Base-by-base conservation (phyloP, 2,329 filamentous ascomycete genomes). In the Pseudogymnoascus sp. region DNA sequence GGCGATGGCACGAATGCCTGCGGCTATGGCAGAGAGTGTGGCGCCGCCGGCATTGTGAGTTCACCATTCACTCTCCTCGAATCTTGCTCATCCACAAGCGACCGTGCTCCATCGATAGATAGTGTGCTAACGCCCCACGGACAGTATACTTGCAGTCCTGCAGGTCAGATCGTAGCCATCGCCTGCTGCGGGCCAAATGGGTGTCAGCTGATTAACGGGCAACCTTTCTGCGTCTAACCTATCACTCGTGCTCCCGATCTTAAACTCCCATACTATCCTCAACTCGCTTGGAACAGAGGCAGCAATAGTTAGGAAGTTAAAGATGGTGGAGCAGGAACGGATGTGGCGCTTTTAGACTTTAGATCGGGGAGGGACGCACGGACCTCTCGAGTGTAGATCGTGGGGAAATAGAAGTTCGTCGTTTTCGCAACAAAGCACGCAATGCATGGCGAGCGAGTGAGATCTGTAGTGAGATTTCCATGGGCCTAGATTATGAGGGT, bases 171-270 rank as follows among this genome's bases (percentile, higher is more conserved):
- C 8, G 50, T 56, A 19, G 50, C 50, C n/a, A 56, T 56, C 50
- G 50, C 50, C n/a, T 56, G 50, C 28, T 56, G 50, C 16, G 50
- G 50, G 10, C n/a, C 50, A 10, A 56, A 56, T n/a, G 50, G 50
- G 5, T 56, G 50, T 16, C 19, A 33, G 28, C 1, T 1, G 11
- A 19, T 56, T 7, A 56, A 56, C 14, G 26, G 10, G 2, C 26
- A 56, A 4, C 28, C n/a, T 33, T 56, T 19, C 50, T 56, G 50
- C 50, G 28, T 56, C n/a, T 56, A 19, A 33, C n/a, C 50, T 56
- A 1, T 4, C n/a, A 33, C 50, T 56, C 26, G 10, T 33, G 10
- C 5, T 4, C 28, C 8, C 5, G 26, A 3, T 46, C 19, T 50
- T 28, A 50, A 6, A 28, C 24, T 28, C 16, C 24, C 1, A 28